Conservation (phyloP, 1,284 basidiomycete genomes). For the Phylloporus sp. region DNA sequence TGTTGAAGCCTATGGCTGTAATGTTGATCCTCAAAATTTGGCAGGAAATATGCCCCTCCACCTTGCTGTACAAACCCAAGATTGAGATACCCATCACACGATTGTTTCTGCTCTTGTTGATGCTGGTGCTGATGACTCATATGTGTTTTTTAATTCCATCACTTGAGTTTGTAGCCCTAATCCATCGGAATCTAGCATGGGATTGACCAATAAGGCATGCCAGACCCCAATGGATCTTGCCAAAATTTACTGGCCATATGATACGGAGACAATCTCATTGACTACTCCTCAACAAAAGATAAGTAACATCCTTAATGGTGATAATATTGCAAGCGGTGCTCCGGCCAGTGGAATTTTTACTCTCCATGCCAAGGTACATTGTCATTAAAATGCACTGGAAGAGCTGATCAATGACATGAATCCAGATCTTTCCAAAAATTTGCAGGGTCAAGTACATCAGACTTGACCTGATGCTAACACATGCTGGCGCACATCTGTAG, state of each 20-base stretch:
- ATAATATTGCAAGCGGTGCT: conserved; percentile 32
- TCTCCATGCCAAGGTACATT: conserved; percentile 77
- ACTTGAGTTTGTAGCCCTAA: not conserved
- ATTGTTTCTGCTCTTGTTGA: conserved; percentile 31
- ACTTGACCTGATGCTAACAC: conserved; percentile 5
- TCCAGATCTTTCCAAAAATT: conserved; percentile 85
- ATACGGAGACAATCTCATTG: conserved; percentile 23
- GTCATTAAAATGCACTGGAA: not conserved
- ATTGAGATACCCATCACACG: conserved; percentile 18
- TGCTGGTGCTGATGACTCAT: conserved; percentile 36
- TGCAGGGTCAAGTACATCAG: conserved; percentile 47
- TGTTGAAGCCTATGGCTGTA: conserved; percentile 36
- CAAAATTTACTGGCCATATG: conserved; percentile 28
- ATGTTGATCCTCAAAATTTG: conserved; percentile 33
- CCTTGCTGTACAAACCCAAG: conserved; percentile 28
- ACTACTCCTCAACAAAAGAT: conserved; percentile 26
- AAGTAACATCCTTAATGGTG: conserved; percentile 16
- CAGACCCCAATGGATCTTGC: conserved; percentile 31
- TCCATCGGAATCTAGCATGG: conserved; percentile 18
- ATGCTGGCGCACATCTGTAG: conserved; percentile 57
- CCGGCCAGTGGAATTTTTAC: too few relatives aligned
- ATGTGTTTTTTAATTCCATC: conserved; percentile 7
- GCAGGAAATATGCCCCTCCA: conserved; percentile 35
- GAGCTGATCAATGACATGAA: not conserved
- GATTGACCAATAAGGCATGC: conserved; percentile 29